Evolutionary conservation across 805 yeast genomes (phyloP).

Genomic region (Ascoidea asiatica): DNA sequence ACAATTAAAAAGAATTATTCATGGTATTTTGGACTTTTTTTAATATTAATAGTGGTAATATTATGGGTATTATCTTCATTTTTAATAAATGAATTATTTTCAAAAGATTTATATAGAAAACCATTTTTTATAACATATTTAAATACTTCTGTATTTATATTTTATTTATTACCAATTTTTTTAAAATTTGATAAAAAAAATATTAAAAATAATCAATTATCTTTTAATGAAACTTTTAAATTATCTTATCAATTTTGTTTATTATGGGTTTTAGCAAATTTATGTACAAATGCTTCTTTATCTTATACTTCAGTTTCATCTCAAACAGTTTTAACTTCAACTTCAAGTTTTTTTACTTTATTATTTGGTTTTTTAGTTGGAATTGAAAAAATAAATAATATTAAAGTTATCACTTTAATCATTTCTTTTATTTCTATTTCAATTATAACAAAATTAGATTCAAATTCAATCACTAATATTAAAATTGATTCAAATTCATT

Average conservation of each 20-base stretch:
- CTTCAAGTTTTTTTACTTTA: slow-evolving; percentile 87
- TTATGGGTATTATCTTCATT: slow-evolving; percentile 91
- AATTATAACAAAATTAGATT: slow-evolving; percentile 62
- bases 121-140: slow-evolving; percentile 89
- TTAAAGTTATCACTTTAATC: slow-evolving; percentile 57
- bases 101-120: slow-evolving; percentile 57
- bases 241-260: slow-evolving; percentile 73
- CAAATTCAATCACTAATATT: slow-evolving; percentile 13
- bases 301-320: slow-evolving; percentile 87
- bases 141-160: slow-evolving; percentile 73
- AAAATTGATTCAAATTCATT: slow-evolving; percentile 14
- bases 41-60: slow-evolving; percentile 62
- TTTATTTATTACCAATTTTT: slow-evolving; percentile 58
- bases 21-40: slow-evolving; percentile 74
- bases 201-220: slow-evolving; percentile 14
- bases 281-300: slow-evolving; percentile 78
- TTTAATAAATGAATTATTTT: slow-evolving; percentile 65
- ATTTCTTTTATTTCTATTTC: slow-evolving; percentile 69
- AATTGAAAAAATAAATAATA: slow-evolving; percentile 52
- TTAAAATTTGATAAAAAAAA: slow-evolving; percentile 14
- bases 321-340: slow-evolving; percentile 85
- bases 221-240: slow-evolving; percentile 50
- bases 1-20: too few species aligned
- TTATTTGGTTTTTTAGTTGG: slow-evolving; percentile 62
- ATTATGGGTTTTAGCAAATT: slow-evolving; percentile 84